Conservation (phyloP, 805 yeast genomes). For the Cyberlindnera americana region DNA sequence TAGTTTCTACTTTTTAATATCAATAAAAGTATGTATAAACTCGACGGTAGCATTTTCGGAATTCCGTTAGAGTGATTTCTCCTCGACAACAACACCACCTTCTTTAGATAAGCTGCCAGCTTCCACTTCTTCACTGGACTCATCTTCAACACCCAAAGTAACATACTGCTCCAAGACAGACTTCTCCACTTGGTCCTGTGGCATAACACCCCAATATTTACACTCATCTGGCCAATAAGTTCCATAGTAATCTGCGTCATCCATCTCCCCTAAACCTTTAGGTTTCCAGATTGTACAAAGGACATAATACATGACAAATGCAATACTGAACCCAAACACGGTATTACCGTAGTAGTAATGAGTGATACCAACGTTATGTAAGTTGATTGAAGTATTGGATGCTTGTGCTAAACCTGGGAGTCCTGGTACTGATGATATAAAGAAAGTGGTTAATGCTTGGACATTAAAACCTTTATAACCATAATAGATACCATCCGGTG, state of each 20-base stretch:
- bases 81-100: neutral
- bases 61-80: neutral
- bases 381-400: conserved; percentile 21
- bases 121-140: neutral
- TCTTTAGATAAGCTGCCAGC: conserved; percentile 1
- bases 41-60: no score
- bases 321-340: conserved; percentile 38
- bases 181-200: conserved; percentile 11
- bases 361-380: conserved; percentile 34
- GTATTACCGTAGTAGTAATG: conserved; percentile 43
- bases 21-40: no score
- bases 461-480: conserved; percentile 40
- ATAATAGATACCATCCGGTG: conserved; percentile 31
- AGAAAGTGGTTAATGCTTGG: conserved; percentile 38
- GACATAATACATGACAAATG: conserved; percentile 36
- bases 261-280: conserved; percentile 13
- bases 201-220: conserved; percentile 11
- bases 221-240: conserved; percentile 12
- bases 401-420: conserved; percentile 45
- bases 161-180: conserved; percentile 8
- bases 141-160: neutral
- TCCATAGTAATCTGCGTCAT: conserved; percentile 13
- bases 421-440: conserved; percentile 42
- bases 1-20: no score
- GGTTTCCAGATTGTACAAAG: conserved; percentile 9